phyloP scores from a whole-genome alignment of 306 rosid species.

The Trifolium fragiferum region DNA sequence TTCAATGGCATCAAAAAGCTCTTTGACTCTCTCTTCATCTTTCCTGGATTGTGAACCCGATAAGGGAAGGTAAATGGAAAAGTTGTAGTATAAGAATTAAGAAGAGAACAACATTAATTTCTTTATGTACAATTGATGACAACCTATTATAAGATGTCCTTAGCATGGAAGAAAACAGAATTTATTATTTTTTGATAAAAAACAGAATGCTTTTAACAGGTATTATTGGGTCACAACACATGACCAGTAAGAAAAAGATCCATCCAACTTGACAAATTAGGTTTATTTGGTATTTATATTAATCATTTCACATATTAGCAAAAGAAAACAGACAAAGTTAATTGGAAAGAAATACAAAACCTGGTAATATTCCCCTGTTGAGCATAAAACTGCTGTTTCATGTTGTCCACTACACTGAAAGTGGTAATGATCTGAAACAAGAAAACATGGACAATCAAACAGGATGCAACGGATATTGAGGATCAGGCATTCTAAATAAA shows the following conservation, averaged over 20 bases:
- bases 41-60: conserved; percentile 63
- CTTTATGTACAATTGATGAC: conserved; percentile 7
- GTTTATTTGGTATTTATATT: conserved; percentile 23
- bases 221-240: conserved; percentile 18
- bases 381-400: conserved; percentile 87
- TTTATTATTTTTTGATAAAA: too few species aligned
- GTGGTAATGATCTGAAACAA: conserved; percentile 86
- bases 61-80: conserved; percentile 21
- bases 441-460: conserved; percentile 23
- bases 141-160: conserved; percentile 8
- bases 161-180: conserved; percentile 16
- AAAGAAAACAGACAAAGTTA: conserved; percentile 5
- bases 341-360: conserved; percentile 49
- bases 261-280: conserved; percentile 7
- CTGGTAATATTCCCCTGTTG: conserved; percentile 67
- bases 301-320: conserved; percentile 27
- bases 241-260: neutral
- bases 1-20: conserved; percentile 74
- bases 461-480: conserved; percentile 7
- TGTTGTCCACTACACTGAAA: conserved; percentile 94
- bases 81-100: neutral
- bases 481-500: conserved; percentile 28
- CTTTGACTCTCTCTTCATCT: conserved; percentile 71
- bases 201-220: conserved; percentile 11
- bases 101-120: neutral